Base-by-base conservation (phyloP, 1,139 yeast species). In the Lodderomyces orthopsilosis region DNA sequence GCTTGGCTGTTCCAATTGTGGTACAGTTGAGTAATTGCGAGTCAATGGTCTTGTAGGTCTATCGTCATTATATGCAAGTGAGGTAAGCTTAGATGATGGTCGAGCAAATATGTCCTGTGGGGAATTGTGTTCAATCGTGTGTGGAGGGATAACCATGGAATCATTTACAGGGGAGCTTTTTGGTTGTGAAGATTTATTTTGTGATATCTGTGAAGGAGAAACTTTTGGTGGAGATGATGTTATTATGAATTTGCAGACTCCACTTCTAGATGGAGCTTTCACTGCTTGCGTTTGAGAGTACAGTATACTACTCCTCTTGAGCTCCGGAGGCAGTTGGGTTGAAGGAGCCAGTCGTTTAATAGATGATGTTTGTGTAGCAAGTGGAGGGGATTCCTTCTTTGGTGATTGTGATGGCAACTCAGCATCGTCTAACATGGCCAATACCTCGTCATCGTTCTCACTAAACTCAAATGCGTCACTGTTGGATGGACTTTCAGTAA, bases 201-300 rank as follows among this genome's bases (percentile, higher is more conserved):
- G 40, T 27, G 36, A 35, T 18, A 40, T 35, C 18, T 18, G 32
- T 5, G 33, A 8, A 13, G 18, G 32, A 4, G 26, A 23, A 18
- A 22, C 32, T 18, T 18, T 35, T 12, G 42, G 21, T 15, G 45
- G 40, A 8, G 48, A 45, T 35, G 44, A 32, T 6, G 41, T 27
- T 26, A 41, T 30, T 13, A 43, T 38, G 30, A 40, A 41, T 35
- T 32, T 45, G 26, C 41, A 44, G 10, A 39, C 23, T 17, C 27
- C 27, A 13, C 28, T 33, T 17, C 37, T 36, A 24, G 35, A 30
- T 28, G 38, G 41, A 18, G 36, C 32, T 17, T 8, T 41, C 9
- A 30, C 27, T 17, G 44, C 14, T 10, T 40, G 41, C 8, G 27
- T 32, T 32, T 23, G 35, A 2, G 14, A 22, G 5, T 38, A 27